Base-by-base conservation (phyloP, 2,329 filamentous ascomycete genomes). In the Magnaporthiopsis poae region DNA sequence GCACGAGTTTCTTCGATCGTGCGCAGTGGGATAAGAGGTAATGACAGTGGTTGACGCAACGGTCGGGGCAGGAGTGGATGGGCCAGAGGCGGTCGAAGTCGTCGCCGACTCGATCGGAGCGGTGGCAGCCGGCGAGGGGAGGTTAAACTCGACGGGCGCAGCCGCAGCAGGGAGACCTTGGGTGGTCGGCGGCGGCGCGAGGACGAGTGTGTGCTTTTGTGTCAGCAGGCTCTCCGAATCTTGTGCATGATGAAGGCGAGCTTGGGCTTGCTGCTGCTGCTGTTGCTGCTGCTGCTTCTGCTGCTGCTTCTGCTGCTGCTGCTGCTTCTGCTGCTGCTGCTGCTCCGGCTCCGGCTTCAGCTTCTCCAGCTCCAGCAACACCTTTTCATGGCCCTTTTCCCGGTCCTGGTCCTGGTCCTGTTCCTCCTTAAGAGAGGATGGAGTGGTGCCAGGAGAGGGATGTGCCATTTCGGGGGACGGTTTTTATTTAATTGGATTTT, bases 401-500 rank as follows among this genome's bases (percentile, higher is more conserved):
- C 68, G 67, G 66, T 67, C 63, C 36, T 70, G 69, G 25, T 65
- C 62, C 66, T 62, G 60, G 62, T 60, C 39, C 46, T 65, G 46
- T 59, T n/a, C 63, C 56, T 39, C 39, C 63, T 33, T 33, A 5
- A 36, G 52, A 33, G 63, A 35, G 59, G 63, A 33, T n/a, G 52
- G 12, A 60, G 39, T 52, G 62, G 63, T 65, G 61, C 29, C 33
- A 36, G 65, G 66, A 63, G 66, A 39, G 35, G 65, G 71, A 74
- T 75, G 75, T 74, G 74, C 74, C 75, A 76, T 75, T 72, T 68
- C 75, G 73, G 74, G 63, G 61, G 56, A 35, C 39, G 52, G 39
- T 65, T 65, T 65, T 65, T 73, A 73, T 74, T 77, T 76, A 77
- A 76, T 77, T 76, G 74, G 74, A 73, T 71, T 52, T 73, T 74